phyloP scores from a whole-genome alignment of 1,284 basidiomycete genomes.

The Inonotus hispidus region DNA sequence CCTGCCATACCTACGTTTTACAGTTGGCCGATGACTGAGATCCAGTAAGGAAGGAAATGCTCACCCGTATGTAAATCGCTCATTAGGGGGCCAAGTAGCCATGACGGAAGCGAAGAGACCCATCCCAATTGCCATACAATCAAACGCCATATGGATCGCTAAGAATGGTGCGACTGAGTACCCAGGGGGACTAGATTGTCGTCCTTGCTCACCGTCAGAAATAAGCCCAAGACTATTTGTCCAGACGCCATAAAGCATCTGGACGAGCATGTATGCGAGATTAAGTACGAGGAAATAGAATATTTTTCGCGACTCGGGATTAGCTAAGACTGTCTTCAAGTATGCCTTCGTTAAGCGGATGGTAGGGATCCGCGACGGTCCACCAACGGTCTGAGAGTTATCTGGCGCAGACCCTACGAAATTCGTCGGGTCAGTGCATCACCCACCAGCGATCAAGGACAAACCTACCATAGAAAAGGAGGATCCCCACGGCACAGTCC shows the following conservation, averaged over 20 bases:
- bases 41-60: constrained; percentile 23
- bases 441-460: not conserved
- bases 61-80: constrained; percentile 91
- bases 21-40: not conserved
- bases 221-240: constrained; percentile 97
- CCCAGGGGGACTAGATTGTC: not conserved
- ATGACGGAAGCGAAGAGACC: constrained; percentile 96
- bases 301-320: constrained; percentile 90
- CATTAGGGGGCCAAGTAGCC: constrained; percentile 95
- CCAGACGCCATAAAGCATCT: constrained; percentile 95
- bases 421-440: not conserved
- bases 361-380: constrained; percentile 47
- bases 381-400: constrained; percentile 36
- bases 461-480: constrained; percentile 55
- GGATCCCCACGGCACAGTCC: constrained; percentile 43
- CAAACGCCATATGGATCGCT: constrained; percentile 99
- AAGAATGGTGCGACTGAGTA: not conserved
- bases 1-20: constrained; percentile 72
- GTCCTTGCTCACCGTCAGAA: constrained; percentile 73
- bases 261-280: constrained; percentile 92
- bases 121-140: constrained; percentile 96
- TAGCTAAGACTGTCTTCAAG: constrained; percentile 84
- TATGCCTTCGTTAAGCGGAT: constrained; percentile 64
- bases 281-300: constrained; percentile 97
- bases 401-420: constrained; percentile 52